Base-by-base conservation (phyloP, 1,284 basidiomycete genomes). In the Moesziomyces sp. region DNA sequence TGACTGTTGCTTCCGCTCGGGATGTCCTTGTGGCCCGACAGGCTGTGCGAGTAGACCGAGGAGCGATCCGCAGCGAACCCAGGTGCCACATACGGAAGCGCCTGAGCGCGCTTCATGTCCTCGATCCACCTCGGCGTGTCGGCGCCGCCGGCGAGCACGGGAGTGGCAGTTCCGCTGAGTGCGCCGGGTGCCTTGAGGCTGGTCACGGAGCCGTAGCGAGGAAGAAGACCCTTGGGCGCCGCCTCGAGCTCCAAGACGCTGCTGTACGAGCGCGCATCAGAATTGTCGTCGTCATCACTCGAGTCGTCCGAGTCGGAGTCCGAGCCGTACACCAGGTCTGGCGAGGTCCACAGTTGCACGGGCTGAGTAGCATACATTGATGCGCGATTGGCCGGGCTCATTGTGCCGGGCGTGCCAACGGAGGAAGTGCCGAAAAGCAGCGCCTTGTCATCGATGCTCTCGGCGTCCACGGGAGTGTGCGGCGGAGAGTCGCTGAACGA, bases 91-190 rank as follows among this genome's bases (percentile, higher is more conserved):
- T 74, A 74, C 1, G 66, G 66, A 4, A 74, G 52, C 10, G 71
- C 49, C 4, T 62, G 58, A 6, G 58, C 34, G 44, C 55, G 46
- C 34, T 70, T 65, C 61, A 74, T 59, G 50, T 74, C 67, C 26
- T 69, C 66, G 38, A 74, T 61, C 72, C 72, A 74, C 30, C 63
- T 38, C 3, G 72, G 72, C 5, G 72, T 70, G n/a, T 74, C 62
- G 9, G 62, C 35, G 13, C 71, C 71, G 45, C 38, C 63, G 16
- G 42, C 43, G 21, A 42, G 44, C 1, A 54, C 51, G 10, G 62
- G 52, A 18, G 55, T 51, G 9, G 64, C 58, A 35, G 45, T 46
- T n/a, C 66, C 66, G 7, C 52, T 28, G 18, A 56, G 26, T 19
- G 53, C 23, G 23, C 13, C n/a, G 11, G 51, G 40, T 19, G 55